Conservation (phyloP, 2,329 filamentous ascomycete genomes). For the Endothia cerciana region DNA sequence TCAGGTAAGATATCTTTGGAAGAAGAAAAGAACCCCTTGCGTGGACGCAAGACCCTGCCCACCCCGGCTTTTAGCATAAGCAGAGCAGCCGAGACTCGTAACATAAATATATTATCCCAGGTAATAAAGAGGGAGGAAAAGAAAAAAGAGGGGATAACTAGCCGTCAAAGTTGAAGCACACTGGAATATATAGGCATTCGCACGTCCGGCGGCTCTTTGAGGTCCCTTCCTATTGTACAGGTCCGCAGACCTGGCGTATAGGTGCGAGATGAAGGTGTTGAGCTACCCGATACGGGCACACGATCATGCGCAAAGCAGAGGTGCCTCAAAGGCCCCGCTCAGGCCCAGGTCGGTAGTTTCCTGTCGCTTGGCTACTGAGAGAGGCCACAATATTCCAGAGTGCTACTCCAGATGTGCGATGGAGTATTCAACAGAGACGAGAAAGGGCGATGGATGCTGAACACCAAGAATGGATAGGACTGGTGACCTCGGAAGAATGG, state of each 20-base stretch:
- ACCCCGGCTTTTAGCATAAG: background rate
- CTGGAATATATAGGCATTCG: background rate
- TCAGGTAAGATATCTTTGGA: background rate
- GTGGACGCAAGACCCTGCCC: background rate
- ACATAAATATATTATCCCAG: background rate
- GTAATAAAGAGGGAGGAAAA: background rate
- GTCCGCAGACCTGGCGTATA: background rate
- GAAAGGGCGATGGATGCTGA: background rate
- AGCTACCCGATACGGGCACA: background rate
- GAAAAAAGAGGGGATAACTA: background rate
- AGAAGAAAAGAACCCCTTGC: background rate
- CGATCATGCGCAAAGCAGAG: background rate
- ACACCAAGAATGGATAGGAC: background rate
- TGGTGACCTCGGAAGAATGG: background rate
- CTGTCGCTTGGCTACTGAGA: slow-evolving; percentile 5
- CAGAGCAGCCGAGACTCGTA: background rate
- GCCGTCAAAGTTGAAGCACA: background rate
- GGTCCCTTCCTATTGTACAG: background rate
- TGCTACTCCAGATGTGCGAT: slow-evolving; percentile 5
- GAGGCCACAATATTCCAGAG: background rate
- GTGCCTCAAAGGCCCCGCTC: background rate
- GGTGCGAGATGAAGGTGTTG: background rate
- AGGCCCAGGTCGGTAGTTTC: background rate
- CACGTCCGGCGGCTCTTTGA: background rate
- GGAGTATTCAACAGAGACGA: background rate